Evolutionary conservation across 2,329 filamentous ascomycete species (phyloP).

Genomic region (Magnaporthiopsis incrustans): DNA sequence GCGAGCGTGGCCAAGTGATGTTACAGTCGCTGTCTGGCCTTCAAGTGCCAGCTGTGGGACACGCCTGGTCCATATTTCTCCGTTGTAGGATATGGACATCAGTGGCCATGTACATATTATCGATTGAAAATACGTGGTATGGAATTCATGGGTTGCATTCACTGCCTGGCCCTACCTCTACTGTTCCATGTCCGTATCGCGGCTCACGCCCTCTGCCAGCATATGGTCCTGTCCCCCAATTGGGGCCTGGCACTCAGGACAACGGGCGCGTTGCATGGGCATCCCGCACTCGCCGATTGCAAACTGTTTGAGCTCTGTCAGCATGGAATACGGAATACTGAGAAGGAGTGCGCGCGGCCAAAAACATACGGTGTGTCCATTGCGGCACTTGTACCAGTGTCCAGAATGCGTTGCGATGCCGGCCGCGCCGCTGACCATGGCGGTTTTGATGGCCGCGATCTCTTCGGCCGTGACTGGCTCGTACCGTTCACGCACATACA

Average conservation of each 20-base stretch:
- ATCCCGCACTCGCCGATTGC: conserved; percentile 59
- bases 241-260: conserved; percentile 51
- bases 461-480: conserved; percentile 40
- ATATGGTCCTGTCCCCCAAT: conserved; percentile 48
- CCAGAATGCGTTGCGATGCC: conserved; percentile 33
- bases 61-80: no score
- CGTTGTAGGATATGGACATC: no score
- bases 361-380: conserved; percentile 38
- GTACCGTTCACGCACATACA: conserved; percentile 30
- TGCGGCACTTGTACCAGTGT: conserved; percentile 53
- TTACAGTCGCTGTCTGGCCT: no score
- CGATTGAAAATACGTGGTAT: no score
- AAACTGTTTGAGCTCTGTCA: conserved; percentile 27
- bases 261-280: conserved; percentile 52
- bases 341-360: no score
- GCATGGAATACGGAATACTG: not conserved
- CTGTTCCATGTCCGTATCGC: no score
- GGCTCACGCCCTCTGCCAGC: no score
- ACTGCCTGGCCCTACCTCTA: no score
- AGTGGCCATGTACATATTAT: no score
- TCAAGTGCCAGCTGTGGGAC: no score
- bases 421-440: conserved; percentile 41
- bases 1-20: no score
- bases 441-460: conserved; percentile 38
- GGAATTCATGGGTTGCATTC: no score